Percentiles rank a stretch among this genome's conserved stretches.
These are phyloP conservation scores for Paecilomyces niveus DNA, from an alignment of 2,329 filamentous ascomycete genomes.

Conservation along the genomic window DNA sequence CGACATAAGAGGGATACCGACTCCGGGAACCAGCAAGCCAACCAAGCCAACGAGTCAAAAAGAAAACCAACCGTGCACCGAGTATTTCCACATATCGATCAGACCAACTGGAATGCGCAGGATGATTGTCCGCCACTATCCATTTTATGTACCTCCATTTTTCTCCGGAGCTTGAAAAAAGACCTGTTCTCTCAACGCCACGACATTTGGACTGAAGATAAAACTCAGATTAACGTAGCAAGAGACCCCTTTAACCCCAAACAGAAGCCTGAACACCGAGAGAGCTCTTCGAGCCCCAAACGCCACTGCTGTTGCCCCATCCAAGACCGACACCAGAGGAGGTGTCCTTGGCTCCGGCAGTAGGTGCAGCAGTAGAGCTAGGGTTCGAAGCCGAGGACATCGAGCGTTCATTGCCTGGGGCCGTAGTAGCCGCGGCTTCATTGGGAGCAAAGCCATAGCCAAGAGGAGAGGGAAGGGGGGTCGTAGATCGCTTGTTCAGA, in stretches of 20 bases:
- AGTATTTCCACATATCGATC: constrained; percentile 19
- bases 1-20: constrained; percentile 17
- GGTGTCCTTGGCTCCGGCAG: constrained; percentile 31
- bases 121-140: constrained; percentile 15
- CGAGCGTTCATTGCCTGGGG: constrained; percentile 42
- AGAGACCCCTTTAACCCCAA: constrained; percentile 61
- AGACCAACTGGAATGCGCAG: constrained; percentile 12
- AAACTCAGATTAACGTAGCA: constrained; percentile 10
- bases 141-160: constrained; percentile 27
- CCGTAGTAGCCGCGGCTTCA: constrained; percentile 28
- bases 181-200: constrained; percentile 12
- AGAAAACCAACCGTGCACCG: constrained; percentile 19
- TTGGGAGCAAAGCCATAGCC: constrained; percentile 62
- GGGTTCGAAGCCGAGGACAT: constrained; percentile 55
- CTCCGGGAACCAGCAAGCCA: constrained; percentile 24
- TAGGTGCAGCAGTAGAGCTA: constrained; percentile 35
- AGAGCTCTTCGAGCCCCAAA: constrained; percentile 77
- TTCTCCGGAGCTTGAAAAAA: constrained; percentile 14
- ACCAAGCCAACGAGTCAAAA: constrained; percentile 18
- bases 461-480: constrained; percentile 83
- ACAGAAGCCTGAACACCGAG: constrained; percentile 87
- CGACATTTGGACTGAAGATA: constrained; percentile 5
- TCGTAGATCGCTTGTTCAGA: constrained; percentile 76
- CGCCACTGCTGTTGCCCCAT: constrained; percentile 74
- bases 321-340: constrained; percentile 45